These are phyloP conservation scores for Discostella stelligeroides DNA, from an alignment of 108 stramenopile genomes.

Conservation along the genomic window DNA sequence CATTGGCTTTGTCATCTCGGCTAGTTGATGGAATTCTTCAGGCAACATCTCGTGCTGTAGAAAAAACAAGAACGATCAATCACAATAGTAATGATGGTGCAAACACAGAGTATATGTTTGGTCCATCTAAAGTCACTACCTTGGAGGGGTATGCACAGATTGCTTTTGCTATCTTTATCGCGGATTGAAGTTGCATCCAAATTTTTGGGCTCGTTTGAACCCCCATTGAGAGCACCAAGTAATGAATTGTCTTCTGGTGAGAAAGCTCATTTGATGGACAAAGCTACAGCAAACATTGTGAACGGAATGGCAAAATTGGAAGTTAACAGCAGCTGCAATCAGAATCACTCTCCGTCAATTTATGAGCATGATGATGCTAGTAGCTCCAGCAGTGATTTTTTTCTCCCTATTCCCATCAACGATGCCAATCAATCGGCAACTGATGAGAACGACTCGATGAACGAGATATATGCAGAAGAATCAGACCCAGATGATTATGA, in stretches of 20 bases:
- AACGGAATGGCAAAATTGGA: conserved; percentile 34
- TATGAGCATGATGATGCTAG: conserved; percentile 18
- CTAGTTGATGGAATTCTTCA: conserved; percentile 50
- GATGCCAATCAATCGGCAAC: neutral
- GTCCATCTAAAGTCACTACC: conserved; percentile 28
- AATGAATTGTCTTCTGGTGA: conserved; percentile 12
- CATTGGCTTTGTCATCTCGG: conserved; percentile 39
- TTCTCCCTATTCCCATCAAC: conserved; percentile 19
- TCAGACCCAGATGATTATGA: conserved; percentile 60
- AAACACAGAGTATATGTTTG: conserved; percentile 27
- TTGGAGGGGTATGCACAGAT: conserved; percentile 48
- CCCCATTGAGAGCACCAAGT: conserved; percentile 4
- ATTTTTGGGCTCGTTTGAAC: conserved; percentile 48
- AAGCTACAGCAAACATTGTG: conserved; percentile 31
- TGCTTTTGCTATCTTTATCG: conserved; percentile 45
- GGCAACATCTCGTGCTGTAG: conserved; percentile 39
- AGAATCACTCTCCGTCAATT: neutral
- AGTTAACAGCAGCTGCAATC: conserved; percentile 11
- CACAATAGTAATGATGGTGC: neutral
- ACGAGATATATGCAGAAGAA: conserved; percentile 56
- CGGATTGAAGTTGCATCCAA: conserved; percentile 50
- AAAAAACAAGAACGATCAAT: conserved; percentile 6
- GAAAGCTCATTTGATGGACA: conserved; percentile 28
- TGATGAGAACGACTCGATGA: conserved; percentile 43
- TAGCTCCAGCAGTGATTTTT: conserved; percentile 38